A percentile compares a stretch with the other conserved stretches of the same genome.
phyloP scores from a whole-genome alignment of 176 grass and related monocot species.

The Aegilops sharonensis region DNA sequence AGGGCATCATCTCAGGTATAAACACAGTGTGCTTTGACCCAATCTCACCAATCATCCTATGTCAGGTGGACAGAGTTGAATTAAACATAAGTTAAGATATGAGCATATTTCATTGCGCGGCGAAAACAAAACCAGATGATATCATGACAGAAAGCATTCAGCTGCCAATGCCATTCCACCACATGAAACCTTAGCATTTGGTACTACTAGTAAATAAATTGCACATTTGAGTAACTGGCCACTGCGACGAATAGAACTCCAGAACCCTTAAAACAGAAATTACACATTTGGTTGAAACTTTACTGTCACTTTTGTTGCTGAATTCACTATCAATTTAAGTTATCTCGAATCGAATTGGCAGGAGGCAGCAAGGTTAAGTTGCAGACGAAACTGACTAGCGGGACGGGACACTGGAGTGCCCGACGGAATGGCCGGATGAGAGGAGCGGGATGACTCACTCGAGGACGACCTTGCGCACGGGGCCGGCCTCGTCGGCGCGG shows the following conservation, averaged over 20 bases:
- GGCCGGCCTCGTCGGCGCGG: constrained; percentile 61
- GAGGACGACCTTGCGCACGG: constrained; percentile 66
- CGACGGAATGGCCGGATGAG: background rate
- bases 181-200: background rate
- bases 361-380: background rate
- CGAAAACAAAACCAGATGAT: background rate
- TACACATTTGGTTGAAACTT: background rate
- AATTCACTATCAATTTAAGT: background rate
- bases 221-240: background rate
- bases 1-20: constrained; percentile 67
- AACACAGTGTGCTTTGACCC: constrained; percentile 52
- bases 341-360: background rate
- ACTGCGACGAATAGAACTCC: background rate
- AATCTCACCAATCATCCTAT: constrained; percentile 88
- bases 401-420: background rate
- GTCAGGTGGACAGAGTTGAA: background rate
- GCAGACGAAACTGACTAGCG: background rate
- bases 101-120: background rate
- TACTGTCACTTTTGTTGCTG: background rate
- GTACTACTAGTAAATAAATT: background rate
- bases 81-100: background rate
- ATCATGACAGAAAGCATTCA: background rate
- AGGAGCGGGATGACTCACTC: constrained; percentile 45
- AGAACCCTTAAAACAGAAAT: background rate
- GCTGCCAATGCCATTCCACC: background rate